Conservation (phyloP, 1,139 yeast species). For the Taphrina sp. region DNA sequence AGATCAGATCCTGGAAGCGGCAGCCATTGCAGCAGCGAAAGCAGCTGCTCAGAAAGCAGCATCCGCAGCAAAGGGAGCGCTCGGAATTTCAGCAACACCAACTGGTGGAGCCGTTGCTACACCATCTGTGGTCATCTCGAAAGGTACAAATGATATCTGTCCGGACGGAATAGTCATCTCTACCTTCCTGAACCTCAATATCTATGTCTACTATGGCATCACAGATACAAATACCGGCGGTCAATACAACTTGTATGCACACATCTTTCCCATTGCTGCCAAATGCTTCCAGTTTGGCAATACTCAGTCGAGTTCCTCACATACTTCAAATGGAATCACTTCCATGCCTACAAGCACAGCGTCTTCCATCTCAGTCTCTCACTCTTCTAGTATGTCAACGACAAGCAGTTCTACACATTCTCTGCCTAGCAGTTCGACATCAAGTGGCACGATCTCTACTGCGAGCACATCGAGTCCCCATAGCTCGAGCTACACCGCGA, state of each 20-base stretch:
- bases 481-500: no score
- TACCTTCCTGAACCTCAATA: neutral
- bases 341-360: no score
- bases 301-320: no score
- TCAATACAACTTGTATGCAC: neutral
- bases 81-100: no score
- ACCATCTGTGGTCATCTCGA: neutral
- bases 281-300: constrained; percentile 1
- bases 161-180: neutral
- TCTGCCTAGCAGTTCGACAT: no score
- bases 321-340: no score
- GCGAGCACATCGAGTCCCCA: no score
- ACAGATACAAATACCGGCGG: neutral
- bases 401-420: no score
- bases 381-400: no score
- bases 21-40: neutral
- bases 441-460: no score
- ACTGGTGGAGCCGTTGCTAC: neutral
- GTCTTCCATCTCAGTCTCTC: no score
- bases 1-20: neutral
- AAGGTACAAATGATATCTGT: neutral
- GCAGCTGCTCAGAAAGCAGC: neutral
- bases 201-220: constrained; percentile 1
- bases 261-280: constrained; percentile 2
- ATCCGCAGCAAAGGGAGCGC: neutral